Evolutionary conservation across 116 monocot species (phyloP).

Genomic region (Trichopus zeylanicus): DNA sequence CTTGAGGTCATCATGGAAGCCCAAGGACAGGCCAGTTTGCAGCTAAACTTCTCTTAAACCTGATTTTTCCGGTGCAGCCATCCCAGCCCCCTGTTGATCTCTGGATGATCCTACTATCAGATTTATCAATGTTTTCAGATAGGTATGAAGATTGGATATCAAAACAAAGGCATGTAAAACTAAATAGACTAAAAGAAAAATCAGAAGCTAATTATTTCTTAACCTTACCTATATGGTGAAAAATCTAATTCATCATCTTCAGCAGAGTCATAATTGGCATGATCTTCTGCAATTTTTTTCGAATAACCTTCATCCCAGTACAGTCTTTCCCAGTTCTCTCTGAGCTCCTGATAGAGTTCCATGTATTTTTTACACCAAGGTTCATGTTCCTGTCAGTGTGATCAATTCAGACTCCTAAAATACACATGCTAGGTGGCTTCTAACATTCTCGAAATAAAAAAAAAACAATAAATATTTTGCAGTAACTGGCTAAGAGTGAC

Average conservation of each 20-base stretch:
- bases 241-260: conserved; percentile 94
- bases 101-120: no score
- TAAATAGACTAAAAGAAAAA: not conserved
- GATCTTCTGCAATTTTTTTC: conserved; percentile 88
- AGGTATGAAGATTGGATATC: no score
- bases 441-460: no score
- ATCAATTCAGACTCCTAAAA: not conserved
- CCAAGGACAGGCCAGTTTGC: no score
- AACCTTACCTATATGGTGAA: conserved; percentile 84
- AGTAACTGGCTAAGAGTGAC: no score
- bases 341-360: conserved; percentile 85
- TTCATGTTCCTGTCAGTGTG: conserved; percentile 66
- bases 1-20: no score
- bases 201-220: not conserved
- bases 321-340: conserved; percentile 93
- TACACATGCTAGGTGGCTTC: no score
- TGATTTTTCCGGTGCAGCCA: no score
- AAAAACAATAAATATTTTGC: no score
- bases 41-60: no score
- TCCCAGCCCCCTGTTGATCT: no score
- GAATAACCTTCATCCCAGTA: conserved; percentile 99
- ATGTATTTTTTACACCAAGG: conserved; percentile 89
- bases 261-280: conserved; percentile 88
- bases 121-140: no score
- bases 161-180: not conserved